Base-by-base conservation (phyloP, 257 asterid species). In the Hygrophila difformis region DNA sequence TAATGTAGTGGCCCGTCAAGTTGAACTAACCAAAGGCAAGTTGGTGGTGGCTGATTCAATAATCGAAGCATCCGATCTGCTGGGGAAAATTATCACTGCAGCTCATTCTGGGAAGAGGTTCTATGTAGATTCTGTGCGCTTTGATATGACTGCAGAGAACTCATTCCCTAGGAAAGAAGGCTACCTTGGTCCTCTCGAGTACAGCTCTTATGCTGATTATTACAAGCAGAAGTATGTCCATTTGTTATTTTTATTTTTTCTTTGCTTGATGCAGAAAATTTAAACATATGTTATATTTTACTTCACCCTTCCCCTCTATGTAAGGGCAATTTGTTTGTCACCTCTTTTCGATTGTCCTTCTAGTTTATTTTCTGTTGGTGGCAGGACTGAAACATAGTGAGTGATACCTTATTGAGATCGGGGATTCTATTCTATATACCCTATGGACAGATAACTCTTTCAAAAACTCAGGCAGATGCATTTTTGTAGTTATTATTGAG, bases 41-140 rank as follows among this genome's bases (percentile, higher is more conserved):
- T 51, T 91, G 72, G 51, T 82, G 70, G 74, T 86, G 93, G 94
- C 94, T 38, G 96, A 91, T 69, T 77, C 82, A 23, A 68, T 54
- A 67, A 75, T 75, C 51, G 65, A 71, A 53, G 70, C 87, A 40
- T 78, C 74, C 47, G 78, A 80, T 64, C 63, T 91, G 57, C 53
- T 78, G 6, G 96, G 98, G 39, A 82, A 78, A 73, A 80, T 91
- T 35, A 75, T 91, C 51, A 91, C 98, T 56, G 95, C 98, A 18
- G 95, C 96, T 72, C 98, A 91, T 67, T 91, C 98, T 26, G 98
- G 98, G 54, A 91, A 91, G 76, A 73, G 98, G 63, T 91, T 91
- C 73, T 91, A 86, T 65, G 96, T 82, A 51, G 98, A 86, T 72
- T 91, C 94, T 47, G 82, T 91, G 24, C 77, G 88, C 51, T 66